phyloP scores from a whole-genome alignment of 345 rosid genomes.

The Salix brachista region DNA sequence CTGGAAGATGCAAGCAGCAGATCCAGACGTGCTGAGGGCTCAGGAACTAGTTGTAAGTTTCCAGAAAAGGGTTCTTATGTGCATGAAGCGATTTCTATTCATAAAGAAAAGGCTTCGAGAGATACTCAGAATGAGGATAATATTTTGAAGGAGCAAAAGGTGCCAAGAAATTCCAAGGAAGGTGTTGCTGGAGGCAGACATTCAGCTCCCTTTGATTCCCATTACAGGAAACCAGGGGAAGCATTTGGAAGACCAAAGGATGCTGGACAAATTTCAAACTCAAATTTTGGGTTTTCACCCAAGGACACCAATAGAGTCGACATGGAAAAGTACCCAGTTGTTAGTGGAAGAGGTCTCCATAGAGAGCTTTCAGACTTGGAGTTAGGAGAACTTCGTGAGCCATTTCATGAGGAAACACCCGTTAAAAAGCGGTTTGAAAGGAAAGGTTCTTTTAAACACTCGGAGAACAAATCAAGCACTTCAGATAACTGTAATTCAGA shows the following conservation, averaged over 20 bases:
- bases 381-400: constrained; percentile 88
- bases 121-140: constrained; percentile 52
- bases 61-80: constrained; percentile 35
- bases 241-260: constrained; percentile 50
- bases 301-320: constrained; percentile 38
- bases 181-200: constrained; percentile 49
- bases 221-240: constrained; percentile 46
- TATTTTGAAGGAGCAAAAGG: constrained; percentile 42
- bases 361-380: constrained; percentile 83
- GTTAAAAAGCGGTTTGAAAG: constrained; percentile 53
- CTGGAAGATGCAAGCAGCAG: constrained; percentile 42
- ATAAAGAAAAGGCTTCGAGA: constrained; percentile 43
- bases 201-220: constrained; percentile 42
- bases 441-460: constrained; percentile 55
- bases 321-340: constrained; percentile 29
- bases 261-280: constrained; percentile 39
- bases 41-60: constrained; percentile 42
- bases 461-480: constrained; percentile 48
- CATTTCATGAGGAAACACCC: constrained; percentile 49
- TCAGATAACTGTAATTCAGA: constrained; percentile 54
- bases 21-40: constrained; percentile 41
- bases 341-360: constrained; percentile 60
- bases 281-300: constrained; percentile 42
- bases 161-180: constrained; percentile 51
- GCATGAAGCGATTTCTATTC: constrained; percentile 39